Evolutionary conservation across 2,329 filamentous ascomycete species (phyloP).

Genomic region (Exophiala sp.): DNA sequence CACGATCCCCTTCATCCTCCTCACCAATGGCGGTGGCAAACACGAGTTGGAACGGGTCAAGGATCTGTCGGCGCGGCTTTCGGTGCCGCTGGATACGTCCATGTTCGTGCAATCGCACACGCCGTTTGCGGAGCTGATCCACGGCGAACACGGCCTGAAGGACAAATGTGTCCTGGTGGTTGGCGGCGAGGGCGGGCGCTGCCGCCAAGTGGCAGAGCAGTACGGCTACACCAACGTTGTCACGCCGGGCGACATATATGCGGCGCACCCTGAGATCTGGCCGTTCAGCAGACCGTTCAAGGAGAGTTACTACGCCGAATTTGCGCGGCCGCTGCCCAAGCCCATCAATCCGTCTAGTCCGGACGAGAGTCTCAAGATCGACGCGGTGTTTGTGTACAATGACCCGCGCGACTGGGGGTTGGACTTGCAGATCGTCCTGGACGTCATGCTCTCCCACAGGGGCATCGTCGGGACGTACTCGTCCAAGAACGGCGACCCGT

Average conservation of each 20-base stretch:
- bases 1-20: slow-evolving; percentile 81
- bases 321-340: slow-evolving; percentile 36
- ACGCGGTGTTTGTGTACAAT: slow-evolving; percentile 89
- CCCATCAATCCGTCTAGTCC: slow-evolving; percentile 39
- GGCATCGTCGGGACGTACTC: slow-evolving; percentile 79
- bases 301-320: slow-evolving; percentile 51
- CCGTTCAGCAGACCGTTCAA: slow-evolving; percentile 69
- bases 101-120: slow-evolving; percentile 89
- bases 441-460: slow-evolving; percentile 70
- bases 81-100: slow-evolving; percentile 55
- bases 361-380: slow-evolving; percentile 61
- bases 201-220: slow-evolving; percentile 65
- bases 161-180: slow-evolving; percentile 68
- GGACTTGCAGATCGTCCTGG: slow-evolving; percentile 76
- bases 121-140: slow-evolving; percentile 68
- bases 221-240: slow-evolving; percentile 78
- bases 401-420: slow-evolving; percentile 95
- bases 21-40: slow-evolving; percentile 92
- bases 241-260: slow-evolving; percentile 76
- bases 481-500: slow-evolving; percentile 58
- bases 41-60: slow-evolving; percentile 67
- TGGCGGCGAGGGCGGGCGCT: slow-evolving; percentile 61
- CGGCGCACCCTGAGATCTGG: slow-evolving; percentile 67
- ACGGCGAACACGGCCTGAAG: slow-evolving; percentile 48
- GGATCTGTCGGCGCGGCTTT: slow-evolving; percentile 62